These are phyloP conservation scores for Chalaropsis thielavioides DNA, from an alignment of 2,329 filamentous ascomycete species.

Conservation along the genomic window DNA sequence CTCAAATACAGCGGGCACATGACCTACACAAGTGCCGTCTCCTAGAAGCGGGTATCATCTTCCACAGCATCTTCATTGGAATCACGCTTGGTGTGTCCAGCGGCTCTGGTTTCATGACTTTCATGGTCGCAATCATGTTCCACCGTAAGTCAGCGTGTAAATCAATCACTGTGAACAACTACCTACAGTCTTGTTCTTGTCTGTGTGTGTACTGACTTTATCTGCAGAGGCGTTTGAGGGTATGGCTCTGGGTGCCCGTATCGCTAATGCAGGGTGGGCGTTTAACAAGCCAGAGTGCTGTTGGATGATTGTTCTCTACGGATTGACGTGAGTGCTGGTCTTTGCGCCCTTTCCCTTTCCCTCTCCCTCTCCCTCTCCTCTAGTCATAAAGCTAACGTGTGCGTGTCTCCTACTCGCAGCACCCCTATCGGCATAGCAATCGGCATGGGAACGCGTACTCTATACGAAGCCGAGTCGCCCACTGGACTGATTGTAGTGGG, in stretches of 20 bases:
- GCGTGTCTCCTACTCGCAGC: conserved; percentile 25
- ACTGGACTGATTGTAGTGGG: conserved; percentile 55
- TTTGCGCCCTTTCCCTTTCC: neutral
- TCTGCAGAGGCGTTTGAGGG: conserved; percentile 35
- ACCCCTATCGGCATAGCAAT: conserved; percentile 63
- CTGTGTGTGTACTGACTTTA: neutral
- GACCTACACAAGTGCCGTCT: conserved; percentile 49
- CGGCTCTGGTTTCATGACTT: conserved; percentile 61
- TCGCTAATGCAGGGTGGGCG: conserved; percentile 39
- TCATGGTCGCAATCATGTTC: conserved; percentile 64
- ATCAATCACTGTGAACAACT: neutral
- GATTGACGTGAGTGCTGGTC: conserved; percentile 31
- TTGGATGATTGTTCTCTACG: conserved; percentile 44
- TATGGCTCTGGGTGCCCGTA: conserved; percentile 49
- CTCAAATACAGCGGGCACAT: neutral
- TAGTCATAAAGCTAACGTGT: neutral
- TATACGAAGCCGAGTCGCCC: conserved; percentile 54
- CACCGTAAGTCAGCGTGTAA: conserved; percentile 34
- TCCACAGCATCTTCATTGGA: conserved; percentile 69
- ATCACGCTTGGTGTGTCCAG: conserved; percentile 70
- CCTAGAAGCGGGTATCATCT: conserved; percentile 56
- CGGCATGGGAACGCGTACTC: conserved; percentile 51
- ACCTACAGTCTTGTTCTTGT: conserved; percentile 13
- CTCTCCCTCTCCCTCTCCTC: neutral
- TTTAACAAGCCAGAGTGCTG: conserved; percentile 34